Conservation (phyloP, 1,284 basidiomycete species). For the Marasmius tenuissimus region DNA sequence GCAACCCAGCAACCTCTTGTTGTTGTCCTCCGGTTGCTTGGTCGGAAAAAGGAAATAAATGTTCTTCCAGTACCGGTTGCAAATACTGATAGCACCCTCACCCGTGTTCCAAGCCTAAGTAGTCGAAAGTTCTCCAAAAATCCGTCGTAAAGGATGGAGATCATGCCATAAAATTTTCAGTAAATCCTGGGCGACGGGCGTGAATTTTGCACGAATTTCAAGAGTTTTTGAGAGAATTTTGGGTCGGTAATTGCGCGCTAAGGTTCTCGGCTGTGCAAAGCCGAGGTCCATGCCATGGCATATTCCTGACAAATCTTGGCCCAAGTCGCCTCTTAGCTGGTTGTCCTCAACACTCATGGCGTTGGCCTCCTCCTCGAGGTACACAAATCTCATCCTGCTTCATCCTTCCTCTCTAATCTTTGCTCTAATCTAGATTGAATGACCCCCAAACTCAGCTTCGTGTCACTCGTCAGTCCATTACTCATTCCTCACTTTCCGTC, state of each 20-base stretch:
- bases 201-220: too few relatives aligned
- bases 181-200: too few relatives aligned
- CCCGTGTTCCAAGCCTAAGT: too few relatives aligned
- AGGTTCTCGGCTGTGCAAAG: neutral
- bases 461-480: slow-evolving; percentile 39
- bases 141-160: too few relatives aligned
- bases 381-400: slow-evolving; percentile 47
- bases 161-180: too few relatives aligned
- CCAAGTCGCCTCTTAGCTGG: neutral
- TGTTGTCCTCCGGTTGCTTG: too few relatives aligned
- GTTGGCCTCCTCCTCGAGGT: slow-evolving; percentile 2
- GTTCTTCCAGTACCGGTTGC: too few relatives aligned
- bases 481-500: neutral
- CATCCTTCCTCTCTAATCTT: slow-evolving; percentile 10
- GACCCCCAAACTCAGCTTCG: slow-evolving; percentile 39
- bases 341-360: slow-evolving; percentile 3
- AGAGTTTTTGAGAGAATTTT: too few relatives aligned
- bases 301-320: neutral
- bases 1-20: too few relatives aligned
- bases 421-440: slow-evolving; percentile 31
- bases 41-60: too few relatives aligned
- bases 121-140: too few relatives aligned
- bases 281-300: neutral
- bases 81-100: too few relatives aligned
- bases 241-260: neutral